Evolutionary conservation across 139 green algal genomes (phyloP), one percentile per base, ranked within the genome.

Genomic region (Chlorella ohadii): DNA sequence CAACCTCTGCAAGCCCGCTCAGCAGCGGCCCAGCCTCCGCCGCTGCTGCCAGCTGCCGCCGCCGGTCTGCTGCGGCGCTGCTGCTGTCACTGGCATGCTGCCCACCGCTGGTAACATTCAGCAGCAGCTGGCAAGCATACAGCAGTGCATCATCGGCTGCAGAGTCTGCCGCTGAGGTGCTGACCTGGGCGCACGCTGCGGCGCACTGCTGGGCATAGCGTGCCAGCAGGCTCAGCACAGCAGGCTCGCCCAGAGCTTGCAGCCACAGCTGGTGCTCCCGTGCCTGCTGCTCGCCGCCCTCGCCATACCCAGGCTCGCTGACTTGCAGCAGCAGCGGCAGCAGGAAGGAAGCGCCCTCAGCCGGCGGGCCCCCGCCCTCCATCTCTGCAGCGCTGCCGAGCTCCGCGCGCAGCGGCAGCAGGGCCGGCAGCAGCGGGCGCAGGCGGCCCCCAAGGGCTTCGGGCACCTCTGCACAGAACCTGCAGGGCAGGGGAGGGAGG

Each of bases 381-480:
- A 27, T 36, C 39, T 59, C 11, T 44, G 72, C 56, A 34, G 34
- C 55, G 22, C 15, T 22, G 70, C 33, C 25, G 0, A 33, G 19
- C 0, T 20, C 39, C 39, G 72, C 27, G 19, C 75, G 77, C n/a
- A 67, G 64, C 20, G 78, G 25, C 71, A 88, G 74, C 83, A 87
- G 83, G 56, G 38, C 51, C 11, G 84, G 79, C 78, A 91, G 82
- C 81, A 89, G 67, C 39, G 63, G n/a, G 22, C 81, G 81, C 61
- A 92, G n/a, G 33, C 87, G 79, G 56, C 61, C 51, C 13, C 44
- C 59, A 79, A 90, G 84, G 0, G 84, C 88, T 4, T 85, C 63
- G 1, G 88, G 88, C 0, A 84, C 74, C 51, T 92, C 88, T 41
- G 84, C 88, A 25, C 90, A 86, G 38, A 88, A 92, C 36, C 88